Base-by-base conservation (phyloP, 2,329 filamentous ascomycete genomes). In the Hysterium pulicare region DNA sequence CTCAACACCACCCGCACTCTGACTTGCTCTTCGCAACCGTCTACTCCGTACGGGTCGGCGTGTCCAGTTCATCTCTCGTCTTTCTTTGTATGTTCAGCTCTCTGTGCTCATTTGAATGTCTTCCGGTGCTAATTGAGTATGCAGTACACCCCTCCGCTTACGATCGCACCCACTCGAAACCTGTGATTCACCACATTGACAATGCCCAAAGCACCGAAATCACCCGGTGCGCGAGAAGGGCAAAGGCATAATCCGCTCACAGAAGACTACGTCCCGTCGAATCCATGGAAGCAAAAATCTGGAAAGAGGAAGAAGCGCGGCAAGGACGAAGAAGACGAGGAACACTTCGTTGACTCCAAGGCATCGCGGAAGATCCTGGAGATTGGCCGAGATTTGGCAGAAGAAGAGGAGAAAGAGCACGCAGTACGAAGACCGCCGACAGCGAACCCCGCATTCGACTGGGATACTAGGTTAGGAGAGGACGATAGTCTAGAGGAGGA, bases 171-270 rank as follows among this genome's bases (percentile, higher is more conserved):
- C n/a, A n/a, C n/a, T n/a, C n/a, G n/a, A n/a, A n/a, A n/a, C n/a
- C n/a, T n/a, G n/a, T n/a, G n/a, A n/a, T n/a, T 28, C 24, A 8
- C 13, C 24, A 28, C 24, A 41, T 13, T 19, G 45, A 44, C 21
- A 32, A 95, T 95, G 90, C 89, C 90, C 28, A 95, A 95, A 74
- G 82, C 84, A 44, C 75, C 80, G 15, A 77, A 70, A 48, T 68
- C 74, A 52, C 72, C 69, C 53, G 75, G 74, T 44, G 71, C 66
- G 53, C 81, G 76, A 62, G 75, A 75, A 54, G 75, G 75, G 47
- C 82, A 84, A 59, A 83, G 87, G 51, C 91, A 96, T 71, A 94
- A 94, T 55, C 90, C 91, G 31, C 84, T 98, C 46, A 86, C 91
- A 57, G 87, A 95, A 61, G 93, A 97, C 77, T 97, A 62, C 70